Evolutionary conservation across 2,329 filamentous ascomycete genomes (phyloP), one percentile per base, ranked within the genome.

Genomic region (Nigrospora sphaerica): DNA sequence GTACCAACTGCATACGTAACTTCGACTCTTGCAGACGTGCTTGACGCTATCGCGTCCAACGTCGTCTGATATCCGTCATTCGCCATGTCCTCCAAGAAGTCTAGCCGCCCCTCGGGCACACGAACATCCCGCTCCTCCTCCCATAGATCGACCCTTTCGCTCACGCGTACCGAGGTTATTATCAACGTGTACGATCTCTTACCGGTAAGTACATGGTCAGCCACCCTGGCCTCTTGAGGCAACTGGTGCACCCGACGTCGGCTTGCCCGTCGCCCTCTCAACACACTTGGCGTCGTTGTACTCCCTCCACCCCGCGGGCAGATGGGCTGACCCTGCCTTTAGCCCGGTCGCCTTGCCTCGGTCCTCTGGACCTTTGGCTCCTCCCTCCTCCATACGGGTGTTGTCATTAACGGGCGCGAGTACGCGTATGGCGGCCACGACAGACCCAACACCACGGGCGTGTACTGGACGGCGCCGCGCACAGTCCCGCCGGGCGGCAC

Each of bases 361-460:
- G 57, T 88, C 12, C 75, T 95, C 31, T 95, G 88, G 88, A 77
- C 81, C 17, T 62, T 92, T 46, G 88, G 88, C 49, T 78, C 84
- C 39, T 87, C 84, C 6, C 80, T 95, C 32, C 77, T 93, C 6
- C 88, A 95, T 63, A 88, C 88, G 0, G 88, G 87, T 44, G 85
- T 95, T 45, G 86, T 90, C 36, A 88, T 93, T 65, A 83, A 84
- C 61, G 80, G 84, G 54, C 79, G 74, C 52, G 88, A 95, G 70
- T 95, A 93, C 62, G 88, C 88, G 18, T 95, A 88, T 58, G 88
- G 88, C 38, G 88, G 88, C 2, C 88, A 95, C 62, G 81, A 88
- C 59, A 78, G 78, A 55, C 78, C 71, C 42, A 78, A 78, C 19
- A 65, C 84, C 47, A 92, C 86, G 4, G 88, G 88, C 42, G 88